A percentile compares a stretch with the other conserved stretches of the same genome.
Evolutionary conservation across 2,329 filamentous ascomycete species (phyloP).

Genomic region (Chaetomium strumarium): DNA sequence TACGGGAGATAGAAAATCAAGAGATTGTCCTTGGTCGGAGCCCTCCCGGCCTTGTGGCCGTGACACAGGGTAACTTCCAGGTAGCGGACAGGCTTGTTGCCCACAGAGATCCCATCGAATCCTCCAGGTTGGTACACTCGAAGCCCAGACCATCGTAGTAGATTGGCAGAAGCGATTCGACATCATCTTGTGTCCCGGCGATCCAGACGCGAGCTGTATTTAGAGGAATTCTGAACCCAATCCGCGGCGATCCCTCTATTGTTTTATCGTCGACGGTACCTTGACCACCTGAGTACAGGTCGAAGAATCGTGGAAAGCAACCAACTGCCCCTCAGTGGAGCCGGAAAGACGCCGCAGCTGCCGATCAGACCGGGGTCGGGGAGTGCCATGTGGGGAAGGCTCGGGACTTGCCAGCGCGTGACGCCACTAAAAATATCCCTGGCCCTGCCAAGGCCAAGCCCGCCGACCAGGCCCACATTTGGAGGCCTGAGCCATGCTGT

Average conservation of each 20-base stretch:
- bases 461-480: too few relatives aligned
- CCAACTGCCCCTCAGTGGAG: too few relatives aligned
- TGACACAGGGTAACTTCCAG: constrained; percentile 37
- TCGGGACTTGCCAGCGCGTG: too few relatives aligned
- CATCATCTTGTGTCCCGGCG: constrained; percentile 36
- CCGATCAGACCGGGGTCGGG: too few relatives aligned
- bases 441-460: neutral
- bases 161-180: constrained; percentile 35
- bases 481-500: neutral
- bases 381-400: neutral
- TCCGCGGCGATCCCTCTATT: too few relatives aligned
- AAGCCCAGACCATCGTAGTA: constrained; percentile 39
- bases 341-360: neutral
- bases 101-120: constrained; percentile 39
- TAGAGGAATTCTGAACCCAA: constrained; percentile 6
- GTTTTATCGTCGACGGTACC: too few relatives aligned
- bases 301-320: too few relatives aligned
- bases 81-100: constrained; percentile 32
- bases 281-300: too few relatives aligned
- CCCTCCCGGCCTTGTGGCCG: constrained; percentile 31
- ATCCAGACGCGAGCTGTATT: constrained; percentile 34
- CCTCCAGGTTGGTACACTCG: constrained; percentile 32
- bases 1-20: constrained; percentile 39
- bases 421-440: constrained; percentile 11
- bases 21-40: constrained; percentile 39